Base-by-base conservation (phyloP, 2,329 filamentous ascomycete species). In the Metarhizium humberi region DNA sequence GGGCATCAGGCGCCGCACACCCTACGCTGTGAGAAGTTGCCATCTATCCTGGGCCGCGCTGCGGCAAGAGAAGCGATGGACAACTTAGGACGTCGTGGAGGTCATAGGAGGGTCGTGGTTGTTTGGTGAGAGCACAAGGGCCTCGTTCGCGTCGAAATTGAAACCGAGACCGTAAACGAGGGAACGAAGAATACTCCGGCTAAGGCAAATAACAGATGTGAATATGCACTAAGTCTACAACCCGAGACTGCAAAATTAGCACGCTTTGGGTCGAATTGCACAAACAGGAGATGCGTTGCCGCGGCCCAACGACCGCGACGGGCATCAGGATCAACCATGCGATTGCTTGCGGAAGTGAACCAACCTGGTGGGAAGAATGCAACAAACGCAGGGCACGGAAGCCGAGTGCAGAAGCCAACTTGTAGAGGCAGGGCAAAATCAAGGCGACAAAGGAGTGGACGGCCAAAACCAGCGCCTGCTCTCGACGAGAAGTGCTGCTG, bases 381-480 rank as follows among this genome's bases (percentile, higher is more conserved):
- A 56, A 25, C 8, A 25, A 34, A 51, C 29, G 32, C 30, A 25
- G 57, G 61, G 51, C 54, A 54, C 54, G 46, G 38, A 29, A 58
- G 51, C 40, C 40, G 42, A 54, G 51, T 51, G 36, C 51, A 54
- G 50, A 55, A 49, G 43, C 47, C 53, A 55, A 56, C 42, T 6
- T 45, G 56, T 57, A 62, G 61, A 57, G 58, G 62, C 62, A 63
- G 63, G 61, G 58, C 59, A 64, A 69, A 67, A 62, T 55, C 63
- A 61, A 66, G 46, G 49, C 53, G 61, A 62, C 60, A 71, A 73
- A 79, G 75, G 79, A 82, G 77, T 73, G 79, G 79, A 82, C 79
- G 78, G 79, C 67, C 77, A 71, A 80, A 71, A 78, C 79, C 80
- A 82, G 78, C 70, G 73, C 70, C 74, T 78, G 75, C 75, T 71